Percentiles rank a stretch among this genome's conserved stretches.
phyloP scores from a whole-genome alignment of 2,329 filamentous ascomycete species.

The Delphinella strobiligena region DNA sequence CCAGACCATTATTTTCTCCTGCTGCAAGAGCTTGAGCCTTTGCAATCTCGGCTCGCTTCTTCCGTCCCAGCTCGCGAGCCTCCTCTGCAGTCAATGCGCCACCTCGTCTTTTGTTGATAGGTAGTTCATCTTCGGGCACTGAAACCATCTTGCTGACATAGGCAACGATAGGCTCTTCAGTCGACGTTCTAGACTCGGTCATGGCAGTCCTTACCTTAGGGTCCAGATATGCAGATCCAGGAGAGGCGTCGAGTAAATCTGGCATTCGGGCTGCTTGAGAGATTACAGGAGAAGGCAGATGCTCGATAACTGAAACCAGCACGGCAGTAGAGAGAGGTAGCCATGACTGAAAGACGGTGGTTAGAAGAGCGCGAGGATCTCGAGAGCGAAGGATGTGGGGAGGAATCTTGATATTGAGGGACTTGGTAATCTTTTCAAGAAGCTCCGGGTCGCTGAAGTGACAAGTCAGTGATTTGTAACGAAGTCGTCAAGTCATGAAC shows the following conservation, averaged over 20 bases:
- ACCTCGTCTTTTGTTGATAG: conserved; percentile 68
- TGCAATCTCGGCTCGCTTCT: conserved; percentile 81
- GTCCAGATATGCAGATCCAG: conserved; percentile 61
- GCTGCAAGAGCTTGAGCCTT: conserved; percentile 55
- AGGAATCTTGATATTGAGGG: conserved; percentile 69
- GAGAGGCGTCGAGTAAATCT: conserved; percentile 65
- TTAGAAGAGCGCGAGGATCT: conserved; percentile 73
- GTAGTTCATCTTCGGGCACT: conserved; percentile 81
- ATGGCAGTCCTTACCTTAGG: conserved; percentile 65
- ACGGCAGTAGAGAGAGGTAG: conserved; percentile 84
- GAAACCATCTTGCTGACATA: conserved; percentile 99
- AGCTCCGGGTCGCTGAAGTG: conserved; percentile 55
- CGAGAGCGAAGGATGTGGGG: conserved; percentile 74
- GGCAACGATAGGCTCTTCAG: conserved; percentile 69
- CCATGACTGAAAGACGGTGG: conserved; percentile 79
- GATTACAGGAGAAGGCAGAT: conserved; percentile 67
- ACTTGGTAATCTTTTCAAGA: conserved; percentile 91
- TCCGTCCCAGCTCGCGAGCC: conserved; percentile 73
- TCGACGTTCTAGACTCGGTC: conserved; percentile 60
- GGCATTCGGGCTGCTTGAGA: conserved; percentile 75
- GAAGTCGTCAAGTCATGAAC: conserved; percentile 22
- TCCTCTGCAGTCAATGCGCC: conserved; percentile 73
- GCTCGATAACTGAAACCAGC: conserved; percentile 86
- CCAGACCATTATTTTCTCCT: conserved; percentile 35
- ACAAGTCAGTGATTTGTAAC: not conserved